Conservation (phyloP, 345 rosid genomes). For the Rhizophora mangle region DNA sequence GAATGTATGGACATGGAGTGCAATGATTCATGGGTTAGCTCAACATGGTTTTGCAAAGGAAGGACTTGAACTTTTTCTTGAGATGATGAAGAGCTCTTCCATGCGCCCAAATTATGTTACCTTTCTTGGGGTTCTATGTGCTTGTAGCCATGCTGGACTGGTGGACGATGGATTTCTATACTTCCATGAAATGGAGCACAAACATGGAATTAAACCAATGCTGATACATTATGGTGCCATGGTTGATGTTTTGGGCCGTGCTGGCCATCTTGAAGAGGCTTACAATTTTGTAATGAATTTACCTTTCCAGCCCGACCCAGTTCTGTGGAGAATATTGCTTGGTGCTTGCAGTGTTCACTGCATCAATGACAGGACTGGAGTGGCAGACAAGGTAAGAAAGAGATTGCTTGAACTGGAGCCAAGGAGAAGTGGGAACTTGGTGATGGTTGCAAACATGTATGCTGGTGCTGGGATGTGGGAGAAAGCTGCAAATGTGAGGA, state of each 20-base stretch:
- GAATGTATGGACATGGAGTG: constrained; percentile 92
- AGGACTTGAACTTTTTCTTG: constrained; percentile 49
- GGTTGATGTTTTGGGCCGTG: constrained; percentile 72
- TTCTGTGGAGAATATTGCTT: constrained; percentile 75
- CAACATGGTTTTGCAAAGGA: constrained; percentile 66
- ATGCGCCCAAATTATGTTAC: constrained; percentile 72
- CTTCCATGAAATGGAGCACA: constrained; percentile 60
- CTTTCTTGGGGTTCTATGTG: constrained; percentile 79
- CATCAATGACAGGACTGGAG: constrained; percentile 34
- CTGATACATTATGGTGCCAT: constrained; percentile 70
- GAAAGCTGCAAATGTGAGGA: constrained; percentile 56
- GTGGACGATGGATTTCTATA: constrained; percentile 65
- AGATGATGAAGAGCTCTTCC: constrained; percentile 42
- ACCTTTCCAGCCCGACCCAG: constrained; percentile 55
- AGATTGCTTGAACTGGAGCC: constrained; percentile 75
- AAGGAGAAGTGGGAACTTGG: constrained; percentile 62
- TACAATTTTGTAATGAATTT: constrained; percentile 44
- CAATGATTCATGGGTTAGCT: constrained; percentile 86
- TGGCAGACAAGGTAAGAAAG: constrained; percentile 52
- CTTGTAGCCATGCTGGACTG: constrained; percentile 74
- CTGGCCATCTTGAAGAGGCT: constrained; percentile 67
- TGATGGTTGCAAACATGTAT: constrained; percentile 72
- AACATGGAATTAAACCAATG: constrained; percentile 65
- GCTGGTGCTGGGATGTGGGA: constrained; percentile 88
- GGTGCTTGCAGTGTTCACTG: constrained; percentile 56